Conservation (phyloP, 805 yeast genomes). For the Metschnikowia cubensis region DNA sequence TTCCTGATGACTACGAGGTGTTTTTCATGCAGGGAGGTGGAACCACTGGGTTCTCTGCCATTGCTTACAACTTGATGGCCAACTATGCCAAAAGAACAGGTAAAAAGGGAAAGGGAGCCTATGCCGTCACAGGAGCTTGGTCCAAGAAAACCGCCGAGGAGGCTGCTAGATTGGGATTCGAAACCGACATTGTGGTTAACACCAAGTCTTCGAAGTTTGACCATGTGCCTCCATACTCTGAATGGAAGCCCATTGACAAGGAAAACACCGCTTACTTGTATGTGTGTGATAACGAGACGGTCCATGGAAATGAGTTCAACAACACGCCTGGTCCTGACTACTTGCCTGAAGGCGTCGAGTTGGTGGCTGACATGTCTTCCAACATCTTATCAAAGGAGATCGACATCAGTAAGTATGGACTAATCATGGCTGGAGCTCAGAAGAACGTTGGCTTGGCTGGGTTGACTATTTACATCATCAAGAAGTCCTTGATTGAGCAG, state of each 20-base stretch:
- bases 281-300: constrained; percentile 96
- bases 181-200: constrained; percentile 64
- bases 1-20: constrained; percentile 92
- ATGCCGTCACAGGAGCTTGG: constrained; percentile 93
- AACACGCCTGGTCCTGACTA: constrained; percentile 48
- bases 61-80: constrained; percentile 79
- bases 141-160: constrained; percentile 84
- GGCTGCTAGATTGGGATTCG: constrained; percentile 77
- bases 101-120: constrained; percentile 74
- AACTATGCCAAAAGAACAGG: constrained; percentile 68
- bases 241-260: constrained; percentile 58
- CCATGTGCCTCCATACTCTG: constrained; percentile 56
- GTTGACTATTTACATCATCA: constrained; percentile 83
- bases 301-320: constrained; percentile 83
- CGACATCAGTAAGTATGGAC: constrained; percentile 81
- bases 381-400: constrained; percentile 78
- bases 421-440: constrained; percentile 97
- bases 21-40: constrained; percentile 98
- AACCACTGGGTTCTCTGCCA: constrained; percentile 88
- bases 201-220: constrained; percentile 60
- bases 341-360: constrained; percentile 63
- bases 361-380: constrained; percentile 94
- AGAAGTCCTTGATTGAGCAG: constrained; percentile 69
- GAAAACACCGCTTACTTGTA: constrained; percentile 80
- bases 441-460: constrained; percentile 98